Conservation (phyloP, 176 grass and related monocot genomes). For the Oryza meyeriana region DNA sequence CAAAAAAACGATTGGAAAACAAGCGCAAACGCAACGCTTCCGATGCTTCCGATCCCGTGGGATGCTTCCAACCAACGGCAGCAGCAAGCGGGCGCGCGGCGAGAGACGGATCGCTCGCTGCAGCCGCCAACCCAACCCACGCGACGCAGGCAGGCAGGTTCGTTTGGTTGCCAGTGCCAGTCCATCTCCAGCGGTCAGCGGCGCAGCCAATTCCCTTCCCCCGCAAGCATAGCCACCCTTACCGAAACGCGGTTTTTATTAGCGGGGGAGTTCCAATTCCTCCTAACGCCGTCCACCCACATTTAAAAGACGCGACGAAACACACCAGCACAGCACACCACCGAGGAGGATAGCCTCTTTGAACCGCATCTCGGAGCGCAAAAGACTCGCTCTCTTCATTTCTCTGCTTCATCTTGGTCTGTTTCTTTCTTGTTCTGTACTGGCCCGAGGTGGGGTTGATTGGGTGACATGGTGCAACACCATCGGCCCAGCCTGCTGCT, state of each 20-base stretch:
- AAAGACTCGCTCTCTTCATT: not conserved
- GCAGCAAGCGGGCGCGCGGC: not conserved
- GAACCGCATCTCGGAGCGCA: not conserved
- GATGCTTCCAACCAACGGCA: not conserved
- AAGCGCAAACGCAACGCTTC: no score
- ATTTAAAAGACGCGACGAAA: slow-evolving; percentile 13
- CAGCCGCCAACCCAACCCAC: not conserved
- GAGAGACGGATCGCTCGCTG: not conserved
- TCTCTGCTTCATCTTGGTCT: not conserved
- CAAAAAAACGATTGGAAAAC: not conserved
- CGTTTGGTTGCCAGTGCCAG: slow-evolving; percentile 2
- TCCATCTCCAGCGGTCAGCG: slow-evolving; percentile 32
- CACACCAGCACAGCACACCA: not conserved
- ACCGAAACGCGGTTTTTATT: slow-evolving; percentile 13
- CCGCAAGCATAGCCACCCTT: not conserved
- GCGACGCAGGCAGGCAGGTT: no score
- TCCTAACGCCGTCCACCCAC: not conserved
- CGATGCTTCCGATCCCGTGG: no score
- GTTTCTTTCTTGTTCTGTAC: not conserved
- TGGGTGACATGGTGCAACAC: slow-evolving; percentile 49
- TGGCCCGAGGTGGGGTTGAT: not conserved
- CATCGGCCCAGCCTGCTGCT: slow-evolving; percentile 32
- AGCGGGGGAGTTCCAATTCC: not conserved
- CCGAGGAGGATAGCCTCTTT: not conserved
- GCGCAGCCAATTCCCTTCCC: not conserved